A percentile compares a stretch with the other conserved stretches of the same genome.
These are phyloP conservation scores for Ulota crispa DNA, from an alignment of 225 moss, liverwort and hornwort species.

Conservation along the genomic window DNA sequence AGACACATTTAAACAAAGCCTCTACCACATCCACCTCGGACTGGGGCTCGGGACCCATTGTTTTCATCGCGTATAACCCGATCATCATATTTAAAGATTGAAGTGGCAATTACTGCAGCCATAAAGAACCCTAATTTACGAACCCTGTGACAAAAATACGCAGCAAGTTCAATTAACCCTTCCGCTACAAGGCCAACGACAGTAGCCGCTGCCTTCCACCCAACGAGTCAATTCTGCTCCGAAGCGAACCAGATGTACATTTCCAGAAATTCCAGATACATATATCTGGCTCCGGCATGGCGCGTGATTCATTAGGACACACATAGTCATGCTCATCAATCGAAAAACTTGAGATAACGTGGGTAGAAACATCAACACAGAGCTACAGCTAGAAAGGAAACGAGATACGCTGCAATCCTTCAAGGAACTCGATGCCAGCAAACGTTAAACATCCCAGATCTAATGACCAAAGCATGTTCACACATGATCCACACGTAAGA, in stretches of 20 bases:
- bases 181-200: neutral
- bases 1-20: neutral
- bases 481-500: neutral
- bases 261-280: neutral
- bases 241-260: neutral
- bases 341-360: neutral
- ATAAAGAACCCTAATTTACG: constrained; percentile 41
- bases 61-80: neutral
- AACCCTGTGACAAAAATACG: neutral
- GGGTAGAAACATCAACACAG: neutral
- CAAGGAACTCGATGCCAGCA: neutral
- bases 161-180: neutral
- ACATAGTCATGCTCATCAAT: neutral
- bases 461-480: neutral
- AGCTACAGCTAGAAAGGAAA: neutral
- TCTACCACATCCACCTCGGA: neutral
- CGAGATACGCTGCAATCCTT: neutral
- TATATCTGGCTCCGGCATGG: neutral
- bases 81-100: neutral
- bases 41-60: neutral
- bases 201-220: neutral
- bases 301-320: neutral
- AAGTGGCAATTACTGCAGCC: neutral
- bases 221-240: neutral
- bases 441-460: constrained; percentile 19